Evolutionary conservation across 352 stramenopile genomes (phyloP).

Genomic region (Phytophthora pluvialis): DNA sequence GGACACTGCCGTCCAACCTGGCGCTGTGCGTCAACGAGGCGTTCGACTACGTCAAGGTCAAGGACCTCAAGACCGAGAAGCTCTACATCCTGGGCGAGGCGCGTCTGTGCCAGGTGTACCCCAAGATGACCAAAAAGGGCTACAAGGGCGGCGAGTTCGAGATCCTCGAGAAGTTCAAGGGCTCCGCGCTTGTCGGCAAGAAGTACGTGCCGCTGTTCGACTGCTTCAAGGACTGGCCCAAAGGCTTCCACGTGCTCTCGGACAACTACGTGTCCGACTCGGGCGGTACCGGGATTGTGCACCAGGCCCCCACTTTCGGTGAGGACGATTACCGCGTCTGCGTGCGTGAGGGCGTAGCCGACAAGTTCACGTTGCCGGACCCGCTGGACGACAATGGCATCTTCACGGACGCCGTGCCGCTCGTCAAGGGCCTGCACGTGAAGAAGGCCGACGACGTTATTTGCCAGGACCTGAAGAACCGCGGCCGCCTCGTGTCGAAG

Average conservation of each 20-base stretch:
- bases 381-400: slow-evolving; percentile 97
- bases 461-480: slow-evolving; percentile 95
- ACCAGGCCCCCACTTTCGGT: slow-evolving; percentile 99
- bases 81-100: slow-evolving; percentile 95
- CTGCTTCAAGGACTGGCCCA: slow-evolving; percentile 91
- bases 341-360: slow-evolving; percentile 94
- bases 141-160: slow-evolving; percentile 96
- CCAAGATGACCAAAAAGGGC: slow-evolving; percentile 97
- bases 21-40: slow-evolving; percentile 97
- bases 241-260: slow-evolving; percentile 96
- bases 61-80: slow-evolving; percentile 92
- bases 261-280: slow-evolving; percentile 99
- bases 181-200: slow-evolving; percentile 94
- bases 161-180: slow-evolving; percentile 91
- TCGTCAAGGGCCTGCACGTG: slow-evolving; percentile 96
- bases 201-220: slow-evolving; percentile 97
- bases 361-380: slow-evolving; percentile 96
- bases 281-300: slow-evolving; percentile 97
- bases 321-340: slow-evolving; percentile 99
- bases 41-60: slow-evolving; percentile 98
- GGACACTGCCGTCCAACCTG: slow-evolving; percentile 99
- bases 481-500: slow-evolving; percentile 96
- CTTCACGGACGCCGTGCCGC: slow-evolving; percentile 94
- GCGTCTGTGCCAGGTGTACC: slow-evolving; percentile 96
- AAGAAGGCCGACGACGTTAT: slow-evolving; percentile 99